Evolutionary conservation across 2,329 filamentous ascomycete genomes (phyloP).

Genomic region (Setomelanomma holmii): DNA sequence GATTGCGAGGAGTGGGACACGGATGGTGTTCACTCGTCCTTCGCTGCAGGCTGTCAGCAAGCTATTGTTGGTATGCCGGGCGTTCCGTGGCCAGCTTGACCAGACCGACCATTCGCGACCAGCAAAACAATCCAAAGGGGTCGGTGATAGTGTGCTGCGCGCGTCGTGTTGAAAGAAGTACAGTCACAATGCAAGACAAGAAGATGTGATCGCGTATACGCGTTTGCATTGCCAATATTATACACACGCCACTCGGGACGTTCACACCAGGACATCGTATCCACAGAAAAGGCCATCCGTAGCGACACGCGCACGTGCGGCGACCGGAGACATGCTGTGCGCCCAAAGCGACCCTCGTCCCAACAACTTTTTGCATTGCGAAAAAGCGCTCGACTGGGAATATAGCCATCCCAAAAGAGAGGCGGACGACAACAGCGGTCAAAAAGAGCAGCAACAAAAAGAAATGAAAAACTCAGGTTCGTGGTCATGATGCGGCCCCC

Average conservation of each 20-base stretch:
- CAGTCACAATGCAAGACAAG: not conserved
- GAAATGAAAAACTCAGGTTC: constrained; percentile 19
- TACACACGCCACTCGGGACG: constrained; percentile 18
- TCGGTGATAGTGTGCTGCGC: not conserved
- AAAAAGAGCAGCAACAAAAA: not conserved
- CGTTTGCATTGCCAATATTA: constrained; percentile 16
- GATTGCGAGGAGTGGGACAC: too few species aligned
- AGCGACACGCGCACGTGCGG: not conserved
- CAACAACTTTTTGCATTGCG: not conserved
- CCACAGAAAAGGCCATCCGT: constrained; percentile 14
- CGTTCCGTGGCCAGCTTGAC: too few species aligned
- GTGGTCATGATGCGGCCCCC: constrained; percentile 21
- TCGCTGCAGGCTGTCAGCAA: too few species aligned
- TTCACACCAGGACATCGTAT: constrained; percentile 7
- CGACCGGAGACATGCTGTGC: not conserved
- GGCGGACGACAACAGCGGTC: not conserved
- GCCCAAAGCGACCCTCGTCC: not conserved
- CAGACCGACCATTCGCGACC: too few species aligned
- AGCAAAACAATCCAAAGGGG: not conserved
- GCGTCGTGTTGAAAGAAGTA: not conserved
- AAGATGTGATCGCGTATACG: not conserved
- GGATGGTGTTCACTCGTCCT: too few species aligned
- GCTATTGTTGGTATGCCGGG: too few species aligned
- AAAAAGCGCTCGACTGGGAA: not conserved
- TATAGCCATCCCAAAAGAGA: not conserved